Evolutionary conservation across 2,329 filamentous ascomycete genomes (phyloP), one percentile per base, ranked within the genome.

Genomic region (Didymella keratinophila): DNA sequence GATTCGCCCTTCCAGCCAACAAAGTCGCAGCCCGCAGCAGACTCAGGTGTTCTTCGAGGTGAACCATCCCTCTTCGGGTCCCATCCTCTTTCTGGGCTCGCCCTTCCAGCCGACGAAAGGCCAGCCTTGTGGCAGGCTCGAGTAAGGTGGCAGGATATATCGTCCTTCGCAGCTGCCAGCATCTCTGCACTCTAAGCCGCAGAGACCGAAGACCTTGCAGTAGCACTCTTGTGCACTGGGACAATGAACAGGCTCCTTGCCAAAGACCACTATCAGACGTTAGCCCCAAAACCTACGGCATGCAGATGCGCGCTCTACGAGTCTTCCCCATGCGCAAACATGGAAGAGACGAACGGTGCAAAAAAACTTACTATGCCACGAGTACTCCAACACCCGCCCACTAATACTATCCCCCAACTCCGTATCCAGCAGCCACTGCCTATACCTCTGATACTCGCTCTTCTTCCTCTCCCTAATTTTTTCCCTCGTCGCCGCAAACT

Each of bases 141-240:
- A 81, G 62, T 76, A 88, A 0, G 80, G 82, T 2, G 88, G 87
- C 7, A 89, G 78, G 2, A 76, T 78, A 69, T 89, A 90, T 56
- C 86, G 82, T 2, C 81, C 81, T 4, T 81, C 76, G 67, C 88
- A 90, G 25, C 78, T 79, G 21, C 79, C 76, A 18, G 77, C 69
- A 1, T 78, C 71, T 12, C 67, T 64, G 45, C 78, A 80, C 0
- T 76, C 65, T 16, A 85, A 63, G 53, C 81, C 64, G 72, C 88
- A 91, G 25, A 88, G 66, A 0, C 87, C 87, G 66, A 87, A 91
- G 16, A 86, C 81, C 39, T 87, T 84, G 75, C 88, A 90, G 71
- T 90, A 90, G 70, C 88, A 90, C 9, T 85, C 82, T 44, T 79
- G 75, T 1, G 86, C 86, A 18, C 79, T 77, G 0, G 88, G 88